Evolutionary conservation across 805 yeast species (phyloP), one percentile per base, ranked within the genome.

Genomic region (Spathaspora gorwiae): DNA sequence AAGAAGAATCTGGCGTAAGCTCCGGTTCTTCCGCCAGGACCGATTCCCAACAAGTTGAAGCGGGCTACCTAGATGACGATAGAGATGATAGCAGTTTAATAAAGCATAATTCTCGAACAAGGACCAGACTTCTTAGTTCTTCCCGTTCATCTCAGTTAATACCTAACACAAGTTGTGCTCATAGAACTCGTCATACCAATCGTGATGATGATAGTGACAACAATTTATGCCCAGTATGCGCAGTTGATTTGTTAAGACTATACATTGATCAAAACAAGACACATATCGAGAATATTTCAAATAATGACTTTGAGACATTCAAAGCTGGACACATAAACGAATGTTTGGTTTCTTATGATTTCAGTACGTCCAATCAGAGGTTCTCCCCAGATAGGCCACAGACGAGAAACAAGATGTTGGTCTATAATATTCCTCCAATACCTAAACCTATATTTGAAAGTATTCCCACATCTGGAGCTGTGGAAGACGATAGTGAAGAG

Each of bases 331-430:
- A 92, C 64, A 80, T 92, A 31, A 80, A 77, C 50, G 69, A 70
- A 6, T 94, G 99, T 61, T 60, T 94, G 13, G 79, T 85, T 26
- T 84, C 83, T 48, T 80, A 77, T 54, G 77, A 81, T 42, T 84
- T 87, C n/a, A 72, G 80, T 35, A 78, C 81, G 6, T 78, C 76
- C 32, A 75, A 76, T 44, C 73, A 74, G 42, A 57, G 60, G 37
- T 49, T 53, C 26, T 54, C 64, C 14, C 70, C 70, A n/a, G 46
- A 46, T 14, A 31, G 46, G 14, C 34, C 44, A 26, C 66, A 61
- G 26, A 67, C 74, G 5, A 70, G 76, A 29, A 90, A 90, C 60
- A 75, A 96, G 48, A 90, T 94, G 97, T 70, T 94, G 41, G 94
- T 90, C 1, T 89, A 87, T 61, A 78, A 70, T 42, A 70, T 78